A percentile compares a stretch with the other conserved stretches of the same genome.
Conservation (phyloP, 106 monocot species). For the Dendrobium huoshanense region DNA sequence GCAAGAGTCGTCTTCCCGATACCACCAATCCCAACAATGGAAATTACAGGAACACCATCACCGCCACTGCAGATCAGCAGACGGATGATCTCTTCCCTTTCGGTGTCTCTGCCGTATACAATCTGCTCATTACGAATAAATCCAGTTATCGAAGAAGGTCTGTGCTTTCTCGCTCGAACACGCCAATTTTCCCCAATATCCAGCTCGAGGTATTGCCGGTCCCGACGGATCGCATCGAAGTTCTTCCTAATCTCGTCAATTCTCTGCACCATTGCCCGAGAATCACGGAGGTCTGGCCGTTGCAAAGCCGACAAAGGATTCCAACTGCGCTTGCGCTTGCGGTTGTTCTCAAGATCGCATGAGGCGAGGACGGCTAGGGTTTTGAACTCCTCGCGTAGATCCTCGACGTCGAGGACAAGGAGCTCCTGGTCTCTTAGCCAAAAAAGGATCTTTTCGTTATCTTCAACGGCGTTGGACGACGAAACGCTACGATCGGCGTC, state of each 20-base stretch:
- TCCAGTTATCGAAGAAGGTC: background rate
- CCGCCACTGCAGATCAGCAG: background rate
- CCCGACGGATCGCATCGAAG: background rate
- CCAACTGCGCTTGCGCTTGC: too few relatives aligned
- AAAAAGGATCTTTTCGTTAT: background rate
- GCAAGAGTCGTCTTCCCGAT: slow-evolving; percentile 49
- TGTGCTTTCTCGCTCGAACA: background rate
- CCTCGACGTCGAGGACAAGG: background rate
- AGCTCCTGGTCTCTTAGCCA: background rate
- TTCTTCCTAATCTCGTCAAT: too few relatives aligned
- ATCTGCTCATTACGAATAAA: background rate
- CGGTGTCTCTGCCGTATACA: background rate
- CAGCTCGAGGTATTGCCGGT: background rate
- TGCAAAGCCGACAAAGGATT: too few relatives aligned
- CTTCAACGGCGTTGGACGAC: background rate
- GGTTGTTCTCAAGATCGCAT: too few relatives aligned
- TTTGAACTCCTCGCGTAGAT: background rate
- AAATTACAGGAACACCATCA: slow-evolving; percentile 7
- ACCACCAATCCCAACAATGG: slow-evolving; percentile 26
- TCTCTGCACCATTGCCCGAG: too few relatives aligned
- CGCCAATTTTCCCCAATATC: background rate
- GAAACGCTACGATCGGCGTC: background rate
- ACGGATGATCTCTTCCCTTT: background rate
- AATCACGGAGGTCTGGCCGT: too few relatives aligned
- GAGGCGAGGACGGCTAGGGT: background rate